Evolutionary conservation across 2,329 filamentous ascomycete species (phyloP), one percentile per base, ranked within the genome.

Genomic region (Botryotinia globosa): DNA sequence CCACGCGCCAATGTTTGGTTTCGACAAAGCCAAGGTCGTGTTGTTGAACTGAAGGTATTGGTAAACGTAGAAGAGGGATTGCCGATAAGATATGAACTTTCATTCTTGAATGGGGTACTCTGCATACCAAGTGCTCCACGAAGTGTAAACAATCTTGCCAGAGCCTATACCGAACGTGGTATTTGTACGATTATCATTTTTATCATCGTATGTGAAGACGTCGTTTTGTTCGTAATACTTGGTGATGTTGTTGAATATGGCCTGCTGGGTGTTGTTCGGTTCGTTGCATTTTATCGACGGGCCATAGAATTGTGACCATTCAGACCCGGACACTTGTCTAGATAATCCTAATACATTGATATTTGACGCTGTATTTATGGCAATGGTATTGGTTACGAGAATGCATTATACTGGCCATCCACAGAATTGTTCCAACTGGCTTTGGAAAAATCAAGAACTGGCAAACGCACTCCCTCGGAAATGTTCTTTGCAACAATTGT

Each of bases 281-380:
- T 48, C 51, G 14, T 63, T 42, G 59, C 74, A 76, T 59, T 74
- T 54, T 5, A 76, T 39, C 5, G 70, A 69, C 16, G 76, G 76
- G 14, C 76, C 76, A 64, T 74, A 73, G 42, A 76, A 77, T 22
- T 75, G 62, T n/a, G 74, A 73, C 22, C 73, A 74, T 62, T 75
- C 74, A 10, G 62, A 45, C 25, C 45, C 65, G 0, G 75, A 73
- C 1, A 74, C 62, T 45, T 67, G 48, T 14, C 58, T 48, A 6
- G 74, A 73, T 14, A 69, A 42, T 6, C 9, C 48, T 29, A 69
- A 39, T 3, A 69, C 66, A 32, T 69, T 22, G 39, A 74, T 59
- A 6, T 74, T 58, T 0, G 48, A 59, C 42, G 71, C 68, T 16
- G 54, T 56, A 8, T 63, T 32, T 18, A 69, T 68, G 3, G 73